Evolutionary conservation across 148 eudicot species (phyloP).

Genomic region (Euryodendron excelsum): DNA sequence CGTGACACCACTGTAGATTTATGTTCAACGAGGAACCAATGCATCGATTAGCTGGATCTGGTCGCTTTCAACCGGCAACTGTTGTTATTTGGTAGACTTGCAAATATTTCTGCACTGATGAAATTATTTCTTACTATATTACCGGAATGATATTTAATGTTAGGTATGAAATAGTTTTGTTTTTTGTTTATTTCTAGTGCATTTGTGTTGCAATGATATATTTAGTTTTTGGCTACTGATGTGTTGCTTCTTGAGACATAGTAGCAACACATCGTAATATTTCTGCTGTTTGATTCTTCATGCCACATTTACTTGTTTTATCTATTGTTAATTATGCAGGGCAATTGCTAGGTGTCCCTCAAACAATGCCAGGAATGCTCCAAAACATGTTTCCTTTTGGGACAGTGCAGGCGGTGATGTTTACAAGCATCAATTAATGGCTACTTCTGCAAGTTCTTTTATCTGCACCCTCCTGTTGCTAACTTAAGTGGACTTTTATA

Average conservation of each 20-base stretch:
- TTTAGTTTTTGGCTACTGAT: conserved; percentile 17
- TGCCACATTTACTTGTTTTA: conserved; percentile 7
- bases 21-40: conserved; percentile 54
- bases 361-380: conserved; percentile 51
- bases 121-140: conserved; percentile 63
- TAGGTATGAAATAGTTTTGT: conserved; percentile 66
- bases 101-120: conserved; percentile 64
- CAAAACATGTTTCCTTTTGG: conserved; percentile 69
- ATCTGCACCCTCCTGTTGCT: background rate
- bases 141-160: conserved; percentile 45
- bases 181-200: conserved; percentile 18
- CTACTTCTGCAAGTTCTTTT: background rate
- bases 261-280: conserved; percentile 12
- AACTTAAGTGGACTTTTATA: background rate
- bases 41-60: conserved; percentile 65
- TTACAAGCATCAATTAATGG: background rate
- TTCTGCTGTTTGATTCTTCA: conserved; percentile 6
- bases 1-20: conserved; percentile 53
- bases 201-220: conserved; percentile 21
- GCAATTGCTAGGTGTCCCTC: conserved; percentile 54
- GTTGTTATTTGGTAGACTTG: conserved; percentile 71
- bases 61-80: conserved; percentile 54
- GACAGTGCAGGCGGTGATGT: conserved; percentile 46
- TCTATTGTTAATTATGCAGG: conserved; percentile 38
- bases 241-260: conserved; percentile 23